Evolutionary conservation across 192 early-diverging fungal species (phyloP), one percentile per base, ranked within the genome.

Genomic region (Gryganskiella cystojenkinii): DNA sequence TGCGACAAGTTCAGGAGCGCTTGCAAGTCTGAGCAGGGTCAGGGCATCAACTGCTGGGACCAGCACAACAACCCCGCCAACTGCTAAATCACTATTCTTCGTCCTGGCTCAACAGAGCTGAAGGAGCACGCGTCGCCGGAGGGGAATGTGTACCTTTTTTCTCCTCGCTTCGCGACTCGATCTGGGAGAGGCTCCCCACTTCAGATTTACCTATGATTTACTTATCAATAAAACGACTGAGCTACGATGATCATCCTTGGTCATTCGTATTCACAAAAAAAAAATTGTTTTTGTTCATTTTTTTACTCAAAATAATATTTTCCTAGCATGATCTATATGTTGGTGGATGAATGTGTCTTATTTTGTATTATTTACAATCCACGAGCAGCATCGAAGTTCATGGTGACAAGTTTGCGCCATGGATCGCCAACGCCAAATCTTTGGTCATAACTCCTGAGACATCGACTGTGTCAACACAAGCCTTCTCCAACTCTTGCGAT

Each of bases 361-460:
- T n/a, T 8, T 45, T 55, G 53, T 14, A 28, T 30, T n/a, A n/a
- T 67, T 62, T 69, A 78, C 30, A 51, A 53, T 19, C 74, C 74
- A 27, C 74, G 74, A 45, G 50, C 55, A 59, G 56, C 68, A 61
- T 81, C 75, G 31, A 81, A 74, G 64, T 73, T 81, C 40, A 53
- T 30, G 25, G 94, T 91, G 71, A 99, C 34, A 81, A 75, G 67
- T 88, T 88, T 54, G 86, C 82, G 51, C 93, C 94, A 70, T 98
- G 94, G 76, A 99, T 97, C 27, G 95, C 85, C 70, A 99, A 85
- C 22, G 95, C 95, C 62, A 98, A 82, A 79, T 97, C 95, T 88
- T 97, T 98, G 67, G 96, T 98, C 95, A 98, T 97, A 53, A 94
- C 85, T 34, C 88, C 88, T 24, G 86, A 85, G 66, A 87, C 85